A percentile compares a stretch with the other conserved stretches of the same genome.
phyloP scores from a whole-genome alignment of 306 rosid species.

The Fragaria nilgerrensis region DNA sequence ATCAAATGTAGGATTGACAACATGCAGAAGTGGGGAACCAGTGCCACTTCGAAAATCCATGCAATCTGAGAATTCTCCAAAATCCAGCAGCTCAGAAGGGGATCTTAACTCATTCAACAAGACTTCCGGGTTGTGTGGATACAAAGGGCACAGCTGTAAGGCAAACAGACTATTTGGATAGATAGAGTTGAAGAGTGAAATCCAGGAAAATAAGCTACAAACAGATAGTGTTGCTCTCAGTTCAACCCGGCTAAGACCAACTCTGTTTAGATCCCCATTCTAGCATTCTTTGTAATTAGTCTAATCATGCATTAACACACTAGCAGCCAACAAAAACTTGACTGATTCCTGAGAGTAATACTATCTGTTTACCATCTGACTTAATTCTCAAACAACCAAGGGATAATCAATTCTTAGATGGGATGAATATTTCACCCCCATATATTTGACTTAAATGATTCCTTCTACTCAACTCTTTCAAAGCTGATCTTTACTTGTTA shows the following conservation, averaged over 20 bases:
- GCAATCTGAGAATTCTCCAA: conserved; percentile 96
- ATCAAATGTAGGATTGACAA: conserved; percentile 89
- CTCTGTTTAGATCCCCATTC: not conserved
- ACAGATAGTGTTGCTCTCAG: not conserved
- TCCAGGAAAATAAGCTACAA: not conserved
- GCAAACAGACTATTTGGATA: conserved; percentile 17
- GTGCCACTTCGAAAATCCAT: conserved; percentile 73
- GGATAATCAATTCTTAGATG: not conserved
- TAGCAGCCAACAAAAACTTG: not conserved
- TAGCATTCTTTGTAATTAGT: not conserved
- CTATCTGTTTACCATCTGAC: not conserved
- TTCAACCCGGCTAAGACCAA: not conserved
- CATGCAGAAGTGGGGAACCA: conserved; percentile 79
- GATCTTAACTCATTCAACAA: conserved; percentile 89
- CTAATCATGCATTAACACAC: conserved; percentile 1
- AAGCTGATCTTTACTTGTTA: not conserved
- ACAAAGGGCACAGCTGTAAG: conserved; percentile 86
- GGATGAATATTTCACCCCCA: not conserved
- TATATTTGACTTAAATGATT: not conserved
- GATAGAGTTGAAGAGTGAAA: not conserved
- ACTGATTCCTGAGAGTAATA: not conserved
- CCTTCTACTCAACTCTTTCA: not conserved
- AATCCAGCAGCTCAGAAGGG: conserved; percentile 95
- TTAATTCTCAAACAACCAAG: not conserved
- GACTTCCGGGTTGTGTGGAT: conserved; percentile 95